A percentile compares a stretch with the other conserved stretches of the same genome.
These are phyloP conservation scores for Flaveria brownii DNA, from an alignment of 129 eudicot genomes.

Conservation along the genomic window DNA sequence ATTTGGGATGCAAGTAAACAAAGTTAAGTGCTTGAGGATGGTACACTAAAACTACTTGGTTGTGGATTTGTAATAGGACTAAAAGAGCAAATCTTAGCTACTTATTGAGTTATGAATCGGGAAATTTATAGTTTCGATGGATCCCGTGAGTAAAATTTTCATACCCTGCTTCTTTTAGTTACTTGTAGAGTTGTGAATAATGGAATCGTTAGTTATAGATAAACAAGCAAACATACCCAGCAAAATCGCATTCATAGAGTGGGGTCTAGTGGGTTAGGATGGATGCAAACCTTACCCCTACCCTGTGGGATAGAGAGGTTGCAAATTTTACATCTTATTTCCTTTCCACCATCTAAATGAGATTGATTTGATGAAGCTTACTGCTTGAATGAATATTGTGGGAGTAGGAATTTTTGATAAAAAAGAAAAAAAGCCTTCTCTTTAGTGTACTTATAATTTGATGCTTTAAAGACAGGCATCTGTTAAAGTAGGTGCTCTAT, in stretches of 20 bases:
- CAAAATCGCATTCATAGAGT: too few relatives aligned
- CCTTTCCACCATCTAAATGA: background rate
- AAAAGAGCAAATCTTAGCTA: background rate
- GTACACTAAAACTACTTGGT: background rate
- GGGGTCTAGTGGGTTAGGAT: too few relatives aligned
- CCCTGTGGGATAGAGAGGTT: too few relatives aligned
- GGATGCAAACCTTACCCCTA: too few relatives aligned
- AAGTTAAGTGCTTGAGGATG: conserved; percentile 7
- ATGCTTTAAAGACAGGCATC: conserved; percentile 4
- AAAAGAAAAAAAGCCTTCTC: background rate
- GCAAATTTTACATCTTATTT: background rate
- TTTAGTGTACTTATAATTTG: background rate
- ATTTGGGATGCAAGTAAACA: background rate
- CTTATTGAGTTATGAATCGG: background rate
- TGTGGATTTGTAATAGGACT: background rate
- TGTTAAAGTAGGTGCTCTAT: background rate
- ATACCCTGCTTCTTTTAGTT: background rate
- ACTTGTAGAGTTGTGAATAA: background rate
- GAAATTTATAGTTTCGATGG: background rate
- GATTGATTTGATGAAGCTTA: conserved; percentile 12
- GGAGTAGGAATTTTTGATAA: background rate
- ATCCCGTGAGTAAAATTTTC: background rate
- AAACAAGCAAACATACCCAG: too few relatives aligned
- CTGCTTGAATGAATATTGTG: background rate
- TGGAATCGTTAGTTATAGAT: background rate